phyloP scores from a whole-genome alignment of 108 stramenopile species.

The Cyclostephanos invisitatus region DNA sequence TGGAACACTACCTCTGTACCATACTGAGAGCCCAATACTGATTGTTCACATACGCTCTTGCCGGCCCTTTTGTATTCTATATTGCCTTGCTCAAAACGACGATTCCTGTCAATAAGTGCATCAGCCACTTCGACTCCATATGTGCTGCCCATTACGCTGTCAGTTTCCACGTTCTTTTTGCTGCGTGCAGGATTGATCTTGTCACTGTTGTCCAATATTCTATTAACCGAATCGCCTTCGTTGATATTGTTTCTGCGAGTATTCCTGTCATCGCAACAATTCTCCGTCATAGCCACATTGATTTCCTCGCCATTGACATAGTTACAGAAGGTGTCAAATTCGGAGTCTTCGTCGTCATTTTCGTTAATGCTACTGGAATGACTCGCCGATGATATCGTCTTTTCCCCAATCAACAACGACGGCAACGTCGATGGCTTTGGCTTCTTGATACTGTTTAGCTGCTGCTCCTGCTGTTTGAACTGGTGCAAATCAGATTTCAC shows the following conservation, averaged over 20 bases:
- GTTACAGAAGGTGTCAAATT: not conserved
- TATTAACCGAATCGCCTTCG: not conserved
- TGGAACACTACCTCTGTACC: constrained; percentile 23
- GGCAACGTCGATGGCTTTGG: not conserved
- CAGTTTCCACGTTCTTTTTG: constrained; percentile 1
- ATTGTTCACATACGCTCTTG: constrained; percentile 7
- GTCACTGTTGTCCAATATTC: not conserved
- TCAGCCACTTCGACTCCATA: constrained; percentile 5
- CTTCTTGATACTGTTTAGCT: not conserved
- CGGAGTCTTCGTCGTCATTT: constrained; percentile 4
- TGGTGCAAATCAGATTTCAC: not conserved
- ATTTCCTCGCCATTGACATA: not conserved
- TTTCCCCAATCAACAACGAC: not conserved
- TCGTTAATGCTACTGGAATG: not conserved
- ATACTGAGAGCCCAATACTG: constrained; percentile 20
- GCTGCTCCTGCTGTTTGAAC: not conserved
- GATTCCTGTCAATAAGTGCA: not conserved
- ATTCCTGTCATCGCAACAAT: not conserved
- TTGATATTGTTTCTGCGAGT: not conserved
- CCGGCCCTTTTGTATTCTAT: not conserved
- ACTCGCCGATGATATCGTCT: not conserved
- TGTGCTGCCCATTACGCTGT: constrained; percentile 2
- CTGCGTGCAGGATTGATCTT: not conserved
- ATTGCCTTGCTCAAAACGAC: not conserved
- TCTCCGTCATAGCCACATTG: not conserved